phyloP scores from a whole-genome alignment of 345 rosid species.

The Citrus trifoliata region DNA sequence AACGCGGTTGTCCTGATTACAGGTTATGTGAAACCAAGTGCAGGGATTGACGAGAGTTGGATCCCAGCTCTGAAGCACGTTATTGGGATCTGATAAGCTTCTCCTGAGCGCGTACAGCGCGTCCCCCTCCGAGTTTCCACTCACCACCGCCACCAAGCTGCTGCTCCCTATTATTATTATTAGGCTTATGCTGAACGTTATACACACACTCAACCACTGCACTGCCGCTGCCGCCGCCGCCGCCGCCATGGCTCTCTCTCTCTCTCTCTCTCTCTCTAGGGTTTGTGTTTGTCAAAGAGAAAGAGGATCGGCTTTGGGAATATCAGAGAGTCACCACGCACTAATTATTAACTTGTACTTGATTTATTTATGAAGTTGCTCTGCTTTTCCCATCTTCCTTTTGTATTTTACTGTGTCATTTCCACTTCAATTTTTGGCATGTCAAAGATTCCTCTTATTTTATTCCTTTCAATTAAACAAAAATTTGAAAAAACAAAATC shows the following conservation, averaged over 20 bases:
- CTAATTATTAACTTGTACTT: neutral
- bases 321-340: slow-evolving; percentile 13
- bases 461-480: no score
- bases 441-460: no score
- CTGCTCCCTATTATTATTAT: neutral
- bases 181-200: slow-evolving; percentile 26
- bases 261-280: neutral
- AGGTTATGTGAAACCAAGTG: slow-evolving; percentile 97
- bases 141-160: slow-evolving; percentile 20
- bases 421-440: no score
- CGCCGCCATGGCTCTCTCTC: slow-evolving; percentile 43
- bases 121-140: slow-evolving; percentile 85
- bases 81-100: slow-evolving; percentile 77
- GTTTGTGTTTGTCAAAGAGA: neutral
- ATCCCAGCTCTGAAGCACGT: slow-evolving; percentile 99
- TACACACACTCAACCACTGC: slow-evolving; percentile 18
- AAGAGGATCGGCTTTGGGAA: slow-evolving; percentile 54
- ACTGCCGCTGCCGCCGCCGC: slow-evolving; percentile 34
- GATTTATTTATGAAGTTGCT: neutral
- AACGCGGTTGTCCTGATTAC: slow-evolving; percentile 84
- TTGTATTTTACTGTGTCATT: no score
- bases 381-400: no score
- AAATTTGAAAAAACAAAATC: no score
- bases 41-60: slow-evolving; percentile 95
- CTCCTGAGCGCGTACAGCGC: slow-evolving; percentile 69